A percentile compares a stretch with the other conserved stretches of the same genome.
These are phyloP conservation scores for Gillenia trifoliata DNA, from an alignment of 306 rosid species.

Conservation along the genomic window DNA sequence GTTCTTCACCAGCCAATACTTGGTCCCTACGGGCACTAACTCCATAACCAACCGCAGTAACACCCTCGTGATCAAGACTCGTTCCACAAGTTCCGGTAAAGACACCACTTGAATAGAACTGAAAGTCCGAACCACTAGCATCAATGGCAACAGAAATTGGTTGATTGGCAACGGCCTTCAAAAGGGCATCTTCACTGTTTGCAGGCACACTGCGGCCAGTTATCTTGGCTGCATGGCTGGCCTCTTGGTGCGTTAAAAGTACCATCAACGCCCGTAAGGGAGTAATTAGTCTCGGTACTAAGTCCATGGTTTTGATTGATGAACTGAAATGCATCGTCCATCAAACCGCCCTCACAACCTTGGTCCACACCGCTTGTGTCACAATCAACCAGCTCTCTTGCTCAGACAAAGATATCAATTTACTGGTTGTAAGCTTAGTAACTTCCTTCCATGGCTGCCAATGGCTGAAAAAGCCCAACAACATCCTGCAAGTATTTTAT, in stretches of 20 bases:
- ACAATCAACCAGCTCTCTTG: background rate
- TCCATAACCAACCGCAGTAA: conserved; percentile 40
- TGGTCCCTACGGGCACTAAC: conserved; percentile 18
- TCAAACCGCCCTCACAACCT: background rate
- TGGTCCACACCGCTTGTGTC: background rate
- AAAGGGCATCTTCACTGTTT: background rate
- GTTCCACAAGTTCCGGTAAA: conserved; percentile 32
- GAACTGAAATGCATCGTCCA: background rate
- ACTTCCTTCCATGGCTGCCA: background rate
- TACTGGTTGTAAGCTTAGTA: background rate
- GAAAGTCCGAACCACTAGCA: background rate
- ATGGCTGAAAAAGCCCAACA: background rate
- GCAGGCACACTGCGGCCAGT: background rate
- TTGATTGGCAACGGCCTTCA: background rate
- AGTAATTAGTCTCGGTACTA: background rate
- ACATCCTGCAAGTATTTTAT: background rate
- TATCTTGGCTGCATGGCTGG: background rate
- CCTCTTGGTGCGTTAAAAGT: background rate
- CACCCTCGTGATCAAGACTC: conserved; percentile 32
- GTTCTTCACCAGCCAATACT: conserved; percentile 46
- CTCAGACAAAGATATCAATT: background rate
- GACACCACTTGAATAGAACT: background rate
- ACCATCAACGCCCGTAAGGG: background rate
- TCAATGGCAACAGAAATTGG: background rate
- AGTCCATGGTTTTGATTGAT: background rate